phyloP scores from a whole-genome alignment of 495 filamentous ascomycete genomes.

The Talaromyces proteolyticus region DNA sequence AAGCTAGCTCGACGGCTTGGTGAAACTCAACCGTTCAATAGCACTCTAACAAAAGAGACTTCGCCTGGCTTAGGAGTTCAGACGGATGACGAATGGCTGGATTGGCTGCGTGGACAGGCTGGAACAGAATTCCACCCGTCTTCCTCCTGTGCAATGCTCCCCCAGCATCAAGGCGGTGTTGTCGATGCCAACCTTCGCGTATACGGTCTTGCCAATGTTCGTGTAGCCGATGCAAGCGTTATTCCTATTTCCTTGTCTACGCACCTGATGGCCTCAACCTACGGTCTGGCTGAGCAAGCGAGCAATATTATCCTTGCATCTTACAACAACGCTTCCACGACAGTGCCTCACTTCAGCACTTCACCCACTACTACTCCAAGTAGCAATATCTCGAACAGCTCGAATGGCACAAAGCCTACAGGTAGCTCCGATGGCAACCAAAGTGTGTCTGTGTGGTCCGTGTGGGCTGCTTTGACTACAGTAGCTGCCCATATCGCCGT shows the following conservation, averaged over 20 bases:
- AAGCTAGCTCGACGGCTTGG: conserved; percentile 23
- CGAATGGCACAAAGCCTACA: too few species aligned
- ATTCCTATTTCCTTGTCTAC: conserved; percentile 44
- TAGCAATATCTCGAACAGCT: background rate
- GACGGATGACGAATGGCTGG: conserved; percentile 19
- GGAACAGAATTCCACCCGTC: conserved; percentile 42
- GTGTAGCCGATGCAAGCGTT: conserved; percentile 43
- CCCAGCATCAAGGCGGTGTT: conserved; percentile 38
- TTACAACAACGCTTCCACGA: background rate
- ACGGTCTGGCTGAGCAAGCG: conserved; percentile 55
- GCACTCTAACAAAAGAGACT: conserved; percentile 18
- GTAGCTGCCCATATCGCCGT: too few species aligned
- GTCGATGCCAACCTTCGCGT: conserved; percentile 42
- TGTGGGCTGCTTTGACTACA: too few species aligned
- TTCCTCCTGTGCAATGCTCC: conserved; percentile 47
- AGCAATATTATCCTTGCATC: conserved; percentile 42
- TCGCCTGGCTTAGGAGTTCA: conserved; percentile 15
- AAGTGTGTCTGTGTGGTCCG: too few species aligned
- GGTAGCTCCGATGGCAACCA: too few species aligned
- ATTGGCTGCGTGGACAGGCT: conserved; percentile 14
- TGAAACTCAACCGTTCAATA: conserved; percentile 17
- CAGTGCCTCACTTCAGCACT: background rate
- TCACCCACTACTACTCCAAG: background rate
- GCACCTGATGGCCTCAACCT: conserved; percentile 47
- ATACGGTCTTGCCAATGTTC: conserved; percentile 43